Base-by-base conservation (phyloP, 2,329 filamentous ascomycete species). In the Calcarisporium arbuscula region DNA sequence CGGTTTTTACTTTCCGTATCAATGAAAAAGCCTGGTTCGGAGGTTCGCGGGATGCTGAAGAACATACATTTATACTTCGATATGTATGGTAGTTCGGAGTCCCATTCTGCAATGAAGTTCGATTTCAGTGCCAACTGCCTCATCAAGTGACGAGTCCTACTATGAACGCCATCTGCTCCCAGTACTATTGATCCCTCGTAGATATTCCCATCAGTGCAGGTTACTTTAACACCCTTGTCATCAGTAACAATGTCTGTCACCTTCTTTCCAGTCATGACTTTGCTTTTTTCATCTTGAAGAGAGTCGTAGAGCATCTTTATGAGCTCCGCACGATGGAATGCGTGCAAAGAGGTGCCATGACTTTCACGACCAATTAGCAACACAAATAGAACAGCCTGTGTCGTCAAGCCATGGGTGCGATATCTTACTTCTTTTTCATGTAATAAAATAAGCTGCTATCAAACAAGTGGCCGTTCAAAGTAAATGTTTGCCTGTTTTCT, bases 81-180 rank as follows among this genome's bases (percentile, higher is more conserved):
- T 26, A 47, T 16, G 19, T 19, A 38, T n/a, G 36, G 30, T 3
- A 19, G 4, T 23, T 38, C 36, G 17, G 12, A 9, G 14, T 22
- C 36, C 30, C 33, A 33, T 21, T 18, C 19, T 11, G 20, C 10
- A 4, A 6, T n/a, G 6, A 21, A 7, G 19, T 36, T 30, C 11
- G 35, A 32, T 8, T 33, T 32, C 5, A 48, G 22, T 4, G 49
- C 45, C 11, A 57, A 37, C n/a, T 49, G 34, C 28, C 52, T 46
- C 49, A 65, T 57, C 28, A 58, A 50, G 8, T 34, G 15, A 45
- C 60, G 54, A 4, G 56, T 48, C 5, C 41, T 49, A 38, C 60
- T 64, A 28, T 60, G 55, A 11, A 62, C 56, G 5, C 63, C 62
- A 42, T 67, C 62, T 10, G 58, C 55, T 12, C 62, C 62, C 17